Base-by-base conservation (phyloP, 179 eudicot species). In the Patellifolia procumbens region DNA sequence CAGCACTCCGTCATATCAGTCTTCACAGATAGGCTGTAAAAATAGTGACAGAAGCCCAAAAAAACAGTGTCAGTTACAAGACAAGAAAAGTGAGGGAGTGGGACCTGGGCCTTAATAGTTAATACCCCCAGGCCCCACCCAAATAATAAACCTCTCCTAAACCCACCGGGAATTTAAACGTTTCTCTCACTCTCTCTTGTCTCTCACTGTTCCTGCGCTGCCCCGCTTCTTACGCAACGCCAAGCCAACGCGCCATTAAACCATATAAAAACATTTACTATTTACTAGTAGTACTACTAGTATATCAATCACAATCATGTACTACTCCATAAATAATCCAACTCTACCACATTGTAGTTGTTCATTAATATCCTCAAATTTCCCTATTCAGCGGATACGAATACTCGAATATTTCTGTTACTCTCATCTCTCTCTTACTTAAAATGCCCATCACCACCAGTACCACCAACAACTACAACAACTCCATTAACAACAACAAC, bases 81-180 rank as follows among this genome's bases (percentile, higher is more conserved):
- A 49, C 4, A 20, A n/a, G 22, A 26, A 62, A 63, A 63, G 15
- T 59, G 58, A 22, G 70, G 68, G 69, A n/a, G 74, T 26, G 74
- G 78, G 37, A n/a, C 69, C 52, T 48, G 53, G 28, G 0, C 19
- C 48, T 10, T 2, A 46, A 46, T 8, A 7, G 26, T 6, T 10
- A 31, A 74, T 49, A 51, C 55, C 62, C 70, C n/a, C n/a, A n/a
- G n/a, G n/a, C n/a, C n/a, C n/a, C n/a, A n/a, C n/a, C n/a, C n/a
- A n/a, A n/a, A n/a, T 81, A 81, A 49, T 73, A 81, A 76, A 77
- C 81, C 84, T 67, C 84, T 69, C 70, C 70, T 81, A 77, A 72
- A 73, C 84, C 84, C 84, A 76, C 71, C 74, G 84, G 84, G 60
- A 73, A 77, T 32, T 70, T 31, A 7, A 12, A 69, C 58, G 79